Percentiles rank a stretch among this genome's conserved stretches.
phyloP scores from a whole-genome alignment of 208 protist genomes.

The Leishmania guyanensis region DNA sequence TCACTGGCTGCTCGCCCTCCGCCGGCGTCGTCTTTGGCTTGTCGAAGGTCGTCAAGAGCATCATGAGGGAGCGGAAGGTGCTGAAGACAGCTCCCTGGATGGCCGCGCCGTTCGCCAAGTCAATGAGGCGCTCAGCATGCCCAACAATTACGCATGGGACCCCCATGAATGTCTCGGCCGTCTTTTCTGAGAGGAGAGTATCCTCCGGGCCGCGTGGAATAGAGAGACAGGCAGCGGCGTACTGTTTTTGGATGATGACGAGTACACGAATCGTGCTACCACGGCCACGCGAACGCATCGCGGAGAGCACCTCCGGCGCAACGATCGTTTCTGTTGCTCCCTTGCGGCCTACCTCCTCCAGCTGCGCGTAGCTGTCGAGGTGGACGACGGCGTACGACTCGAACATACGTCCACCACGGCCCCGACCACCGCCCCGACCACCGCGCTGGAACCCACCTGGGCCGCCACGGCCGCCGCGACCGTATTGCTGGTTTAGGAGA shows the following conservation, averaged over 20 bases:
- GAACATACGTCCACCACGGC: slow-evolving; percentile 23
- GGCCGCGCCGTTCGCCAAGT: slow-evolving; percentile 45
- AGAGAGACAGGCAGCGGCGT: slow-evolving; percentile 67
- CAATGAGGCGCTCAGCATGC: slow-evolving; percentile 59
- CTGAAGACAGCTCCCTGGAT: slow-evolving; percentile 61
- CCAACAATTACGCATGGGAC: slow-evolving; percentile 56
- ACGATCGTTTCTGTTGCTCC: slow-evolving; percentile 55
- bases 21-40: slow-evolving; percentile 35
- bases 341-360: slow-evolving; percentile 67
- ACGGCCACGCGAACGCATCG: slow-evolving; percentile 40
- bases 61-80: slow-evolving; percentile 50
- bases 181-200: slow-evolving; percentile 65
- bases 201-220: slow-evolving; percentile 62
- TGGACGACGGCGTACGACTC: slow-evolving; percentile 65
- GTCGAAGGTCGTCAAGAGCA: slow-evolving; percentile 58
- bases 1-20: slow-evolving; percentile 12
- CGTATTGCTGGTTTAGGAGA: slow-evolving; percentile 14
- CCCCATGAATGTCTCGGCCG: slow-evolving; percentile 59
- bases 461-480: slow-evolving; percentile 28
- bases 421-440: slow-evolving; percentile 26
- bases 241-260: slow-evolving; percentile 62
- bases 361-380: slow-evolving; percentile 67
- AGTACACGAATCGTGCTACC: slow-evolving; percentile 47
- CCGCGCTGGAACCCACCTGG: slow-evolving; percentile 22
- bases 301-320: slow-evolving; percentile 30